Percentiles rank a stretch among this genome's conserved stretches.
These are phyloP conservation scores for Butyriboletus loyo DNA, from an alignment of 768 basidiomycete genomes.

Conservation along the genomic window DNA sequence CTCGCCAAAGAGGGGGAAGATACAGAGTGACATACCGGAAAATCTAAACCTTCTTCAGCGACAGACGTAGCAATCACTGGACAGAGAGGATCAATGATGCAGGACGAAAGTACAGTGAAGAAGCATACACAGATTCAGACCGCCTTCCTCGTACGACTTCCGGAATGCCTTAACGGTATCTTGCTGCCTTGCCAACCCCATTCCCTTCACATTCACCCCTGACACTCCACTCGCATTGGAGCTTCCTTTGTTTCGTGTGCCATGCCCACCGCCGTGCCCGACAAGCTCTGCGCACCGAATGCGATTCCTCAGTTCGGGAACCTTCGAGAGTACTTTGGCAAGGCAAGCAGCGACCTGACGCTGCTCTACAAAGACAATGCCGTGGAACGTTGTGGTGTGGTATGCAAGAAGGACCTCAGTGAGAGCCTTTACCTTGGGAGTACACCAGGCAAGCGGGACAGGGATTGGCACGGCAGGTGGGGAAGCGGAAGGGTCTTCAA, in stretches of 20 bases:
- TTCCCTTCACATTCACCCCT: conserved; percentile 43
- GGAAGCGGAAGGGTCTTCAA: conserved; percentile 29
- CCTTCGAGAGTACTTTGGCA: conserved; percentile 56
- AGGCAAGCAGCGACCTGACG: conserved; percentile 75
- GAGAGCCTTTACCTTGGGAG: conserved; percentile 67
- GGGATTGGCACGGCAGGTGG: conserved; percentile 36
- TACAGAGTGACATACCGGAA: conserved; percentile 52
- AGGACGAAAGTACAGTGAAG: not conserved
- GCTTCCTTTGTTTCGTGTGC: conserved; percentile 21
- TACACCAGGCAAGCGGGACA: conserved; percentile 60
- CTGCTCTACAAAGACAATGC: conserved; percentile 86
- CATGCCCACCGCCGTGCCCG: conserved; percentile 55
- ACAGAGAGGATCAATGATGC: not conserved
- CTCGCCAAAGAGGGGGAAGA: not conserved
- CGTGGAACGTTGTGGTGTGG: conserved; percentile 60
- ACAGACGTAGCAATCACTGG: conserved; percentile 81
- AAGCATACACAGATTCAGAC: conserved; percentile 64
- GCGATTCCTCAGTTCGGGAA: conserved; percentile 54
- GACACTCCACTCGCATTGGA: conserved; percentile 19
- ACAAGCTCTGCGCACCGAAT: conserved; percentile 65
- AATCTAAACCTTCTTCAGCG: conserved; percentile 91
- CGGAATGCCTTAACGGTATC: conserved; percentile 66
- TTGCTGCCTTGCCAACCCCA: conserved; percentile 51
- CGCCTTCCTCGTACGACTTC: conserved; percentile 58
- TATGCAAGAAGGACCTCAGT: conserved; percentile 58